A percentile compares a stretch with the other conserved stretches of the same genome.
These are phyloP conservation scores for Trichosporon sp. DNA, from an alignment of 1,284 basidiomycete species.

Conservation along the genomic window DNA sequence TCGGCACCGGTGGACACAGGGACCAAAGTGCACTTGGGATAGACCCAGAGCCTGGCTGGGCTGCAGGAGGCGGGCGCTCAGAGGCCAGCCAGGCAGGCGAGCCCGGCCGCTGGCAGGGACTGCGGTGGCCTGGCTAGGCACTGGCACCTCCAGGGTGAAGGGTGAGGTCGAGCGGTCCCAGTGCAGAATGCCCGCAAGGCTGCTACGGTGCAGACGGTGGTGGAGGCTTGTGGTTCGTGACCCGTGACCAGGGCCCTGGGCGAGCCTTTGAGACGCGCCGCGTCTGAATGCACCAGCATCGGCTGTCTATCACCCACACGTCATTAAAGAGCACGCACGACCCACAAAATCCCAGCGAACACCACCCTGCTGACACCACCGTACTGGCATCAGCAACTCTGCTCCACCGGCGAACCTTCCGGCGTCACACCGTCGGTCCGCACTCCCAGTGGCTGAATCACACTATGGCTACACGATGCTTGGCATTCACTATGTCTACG, in stretches of 20 bases:
- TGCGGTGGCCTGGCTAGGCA: not conserved
- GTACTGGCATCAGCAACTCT: no score
- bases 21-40: not conserved
- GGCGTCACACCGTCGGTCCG: no score
- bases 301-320: not conserved
- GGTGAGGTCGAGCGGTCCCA: not conserved
- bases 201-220: no score
- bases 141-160: not conserved
- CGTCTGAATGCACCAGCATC: not conserved
- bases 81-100: no score
- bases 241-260: not conserved
- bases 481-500: not conserved
- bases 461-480: conserved; percentile 7
- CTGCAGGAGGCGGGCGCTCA: not conserved
- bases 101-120: not conserved
- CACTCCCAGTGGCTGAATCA: not conserved
- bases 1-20: not conserved
- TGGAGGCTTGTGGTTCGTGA: conserved; percentile 2
- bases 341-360: no score
- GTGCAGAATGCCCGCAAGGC: not conserved
- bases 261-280: not conserved
- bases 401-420: not conserved
- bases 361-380: no score
- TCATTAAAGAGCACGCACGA: not conserved
- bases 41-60: not conserved